Base-by-base conservation (phyloP, 1,139 yeast species). In the Arxiozyma heterogenica region DNA sequence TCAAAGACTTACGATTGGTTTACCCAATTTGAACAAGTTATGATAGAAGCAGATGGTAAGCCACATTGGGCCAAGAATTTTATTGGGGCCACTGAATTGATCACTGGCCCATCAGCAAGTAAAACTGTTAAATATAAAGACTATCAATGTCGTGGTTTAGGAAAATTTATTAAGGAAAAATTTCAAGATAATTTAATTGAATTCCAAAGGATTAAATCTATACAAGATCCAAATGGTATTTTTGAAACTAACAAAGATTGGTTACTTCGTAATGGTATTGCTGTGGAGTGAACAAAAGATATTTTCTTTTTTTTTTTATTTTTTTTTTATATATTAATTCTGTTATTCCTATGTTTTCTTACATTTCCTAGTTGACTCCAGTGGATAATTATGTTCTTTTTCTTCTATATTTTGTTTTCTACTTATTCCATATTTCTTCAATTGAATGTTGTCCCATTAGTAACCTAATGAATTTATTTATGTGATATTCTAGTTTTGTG, bases 21-120 rank as follows among this genome's bases (percentile, higher is more conserved):
- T 71, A 79, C 80, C 52, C 75, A 76, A n/a, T 93, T 93, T 69
- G 98, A 93, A 70, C 78, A 80, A 55, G 79, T 88, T 1, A 76
- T 91, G 76, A 76, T 77, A 53, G 81, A 80, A 41, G 91, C 86
- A 23, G 91, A 87, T 44, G 98, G 98, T 50, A 87, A 84, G 67
- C 98, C 98, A 1, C 98, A 93, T 69, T 93, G 98, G 98, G 98
- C 98, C n/a, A 93, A 93, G 75, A 91, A 91, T 71, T 93, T 90
- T 68, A 77, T 90, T 59, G 96, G 96, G 2, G 72, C 83, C 39
- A 74, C 73, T 11, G 64, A 68, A 47, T 72, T 71, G 56, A 71
- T 74, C 1, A 70, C 68, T 4, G 63, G 64, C 21, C 61, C 59
- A 11, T 57, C 59, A n/a, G 65, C 67, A 52, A 62, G 62, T 15